Evolutionary conservation across 1,284 basidiomycete species (phyloP).

Genomic region (Dichomitus squalens): DNA sequence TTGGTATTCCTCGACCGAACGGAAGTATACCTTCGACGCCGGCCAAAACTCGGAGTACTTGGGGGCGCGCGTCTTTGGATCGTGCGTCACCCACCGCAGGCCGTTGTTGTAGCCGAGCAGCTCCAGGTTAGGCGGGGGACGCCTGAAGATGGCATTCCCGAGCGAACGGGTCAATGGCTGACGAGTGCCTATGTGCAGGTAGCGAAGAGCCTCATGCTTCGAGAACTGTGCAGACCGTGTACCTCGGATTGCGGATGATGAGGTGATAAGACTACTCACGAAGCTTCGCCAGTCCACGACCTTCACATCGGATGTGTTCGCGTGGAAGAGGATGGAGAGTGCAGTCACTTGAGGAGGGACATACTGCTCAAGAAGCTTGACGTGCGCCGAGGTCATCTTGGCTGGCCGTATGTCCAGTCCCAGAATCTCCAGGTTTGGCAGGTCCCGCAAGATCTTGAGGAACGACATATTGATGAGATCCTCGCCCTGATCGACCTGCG

Average conservation of each 20-base stretch:
- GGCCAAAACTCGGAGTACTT: no score
- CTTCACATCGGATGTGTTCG: not conserved
- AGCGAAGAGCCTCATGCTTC: not conserved
- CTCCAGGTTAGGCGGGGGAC: not conserved
- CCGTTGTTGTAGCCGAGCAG: not conserved
- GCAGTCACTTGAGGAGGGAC: not conserved
- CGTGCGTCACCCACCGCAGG: not conserved
- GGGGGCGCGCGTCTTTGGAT: not conserved
- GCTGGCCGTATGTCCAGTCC: not conserved
- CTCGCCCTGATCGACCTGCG: not conserved
- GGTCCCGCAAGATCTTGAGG: not conserved
- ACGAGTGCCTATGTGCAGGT: not conserved
- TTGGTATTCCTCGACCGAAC: not conserved
- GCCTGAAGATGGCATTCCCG: not conserved
- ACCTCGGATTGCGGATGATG: not conserved
- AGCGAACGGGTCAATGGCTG: not conserved
- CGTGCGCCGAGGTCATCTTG: not conserved
- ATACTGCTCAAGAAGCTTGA: not conserved
- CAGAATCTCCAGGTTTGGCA: not conserved
- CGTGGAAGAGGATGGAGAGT: not conserved
- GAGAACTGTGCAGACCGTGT: not conserved
- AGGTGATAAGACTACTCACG: not conserved
- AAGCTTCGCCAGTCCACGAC: not conserved
- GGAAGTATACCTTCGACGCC: not conserved
- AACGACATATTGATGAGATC: not conserved